A percentile compares a stretch with the other conserved stretches of the same genome.
phyloP scores from a whole-genome alignment of 2,329 filamentous ascomycete genomes.

The Conoideocrella luteorostrata region DNA sequence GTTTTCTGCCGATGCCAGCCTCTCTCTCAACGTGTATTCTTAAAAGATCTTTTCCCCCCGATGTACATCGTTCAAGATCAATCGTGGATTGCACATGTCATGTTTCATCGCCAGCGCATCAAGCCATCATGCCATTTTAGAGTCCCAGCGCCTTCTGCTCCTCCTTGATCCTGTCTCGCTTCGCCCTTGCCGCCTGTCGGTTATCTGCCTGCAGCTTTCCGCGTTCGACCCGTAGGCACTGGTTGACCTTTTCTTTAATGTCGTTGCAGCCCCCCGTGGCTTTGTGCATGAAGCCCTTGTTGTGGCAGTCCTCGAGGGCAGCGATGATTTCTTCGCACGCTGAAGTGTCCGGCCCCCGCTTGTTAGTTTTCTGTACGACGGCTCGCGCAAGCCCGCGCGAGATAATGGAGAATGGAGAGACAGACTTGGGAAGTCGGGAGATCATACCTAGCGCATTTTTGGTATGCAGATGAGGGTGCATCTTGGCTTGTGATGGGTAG shows the following conservation, averaged over 20 bases:
- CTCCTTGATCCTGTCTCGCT: constrained; percentile 63
- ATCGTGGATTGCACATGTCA: not conserved
- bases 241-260: constrained; percentile 75
- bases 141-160: constrained; percentile 52
- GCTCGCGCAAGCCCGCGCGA: not conserved
- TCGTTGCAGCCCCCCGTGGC: constrained; percentile 84
- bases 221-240: constrained; percentile 76
- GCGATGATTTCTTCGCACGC: constrained; percentile 93
- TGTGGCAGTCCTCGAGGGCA: constrained; percentile 92
- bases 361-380: not conserved
- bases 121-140: too few species aligned
- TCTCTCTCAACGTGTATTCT: too few species aligned
- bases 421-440: too few species aligned
- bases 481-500: constrained; percentile 40
- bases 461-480: constrained; percentile 97
- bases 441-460: constrained; percentile 82
- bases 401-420: not conserved
- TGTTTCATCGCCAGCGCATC: not conserved
- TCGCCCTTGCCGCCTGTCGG: constrained; percentile 60
- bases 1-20: too few species aligned
- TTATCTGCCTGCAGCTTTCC: constrained; percentile 72
- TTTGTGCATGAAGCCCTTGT: constrained; percentile 86
- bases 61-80: too few species aligned
- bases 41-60: too few species aligned
- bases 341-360: too few species aligned